A percentile compares a stretch with the other conserved stretches of the same genome.
These are phyloP conservation scores for Solanum virginianum DNA, from an alignment of 257 asterid genomes.

Conservation along the genomic window DNA sequence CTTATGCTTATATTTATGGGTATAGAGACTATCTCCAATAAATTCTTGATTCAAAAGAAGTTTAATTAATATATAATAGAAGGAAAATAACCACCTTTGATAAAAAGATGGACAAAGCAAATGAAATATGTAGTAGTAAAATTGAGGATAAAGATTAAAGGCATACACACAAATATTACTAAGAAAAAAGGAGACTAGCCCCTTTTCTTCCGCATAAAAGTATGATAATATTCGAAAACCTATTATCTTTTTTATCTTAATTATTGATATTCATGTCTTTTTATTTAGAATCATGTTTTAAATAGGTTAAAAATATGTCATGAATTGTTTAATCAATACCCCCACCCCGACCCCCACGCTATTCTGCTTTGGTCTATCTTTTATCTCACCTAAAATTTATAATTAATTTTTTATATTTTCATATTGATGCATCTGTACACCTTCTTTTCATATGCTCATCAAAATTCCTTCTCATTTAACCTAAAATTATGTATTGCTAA, in stretches of 20 bases:
- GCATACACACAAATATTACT: background rate
- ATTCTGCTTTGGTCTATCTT: background rate
- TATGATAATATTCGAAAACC: background rate
- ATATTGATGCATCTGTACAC: background rate
- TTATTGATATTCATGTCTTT: background rate
- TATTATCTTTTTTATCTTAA: background rate
- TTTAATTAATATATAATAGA: background rate
- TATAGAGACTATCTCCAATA: accelerated
- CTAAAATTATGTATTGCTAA: background rate
- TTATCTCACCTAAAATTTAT: background rate
- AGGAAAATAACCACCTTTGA: background rate
- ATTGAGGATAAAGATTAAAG: background rate
- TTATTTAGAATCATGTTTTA: background rate
- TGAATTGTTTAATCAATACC: background rate
- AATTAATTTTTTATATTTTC: background rate
- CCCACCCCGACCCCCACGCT: no score
- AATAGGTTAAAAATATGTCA: background rate
- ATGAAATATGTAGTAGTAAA: background rate
- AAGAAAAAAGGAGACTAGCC: background rate
- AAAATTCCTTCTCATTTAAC: background rate
- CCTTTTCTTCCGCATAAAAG: background rate
- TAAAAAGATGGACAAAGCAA: background rate
- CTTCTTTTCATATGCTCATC: background rate
- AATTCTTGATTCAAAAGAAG: background rate
- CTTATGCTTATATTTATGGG: background rate